These are phyloP conservation scores for Apiosordaria backusii DNA, from an alignment of 495 filamentous ascomycete species.

Conservation along the genomic window DNA sequence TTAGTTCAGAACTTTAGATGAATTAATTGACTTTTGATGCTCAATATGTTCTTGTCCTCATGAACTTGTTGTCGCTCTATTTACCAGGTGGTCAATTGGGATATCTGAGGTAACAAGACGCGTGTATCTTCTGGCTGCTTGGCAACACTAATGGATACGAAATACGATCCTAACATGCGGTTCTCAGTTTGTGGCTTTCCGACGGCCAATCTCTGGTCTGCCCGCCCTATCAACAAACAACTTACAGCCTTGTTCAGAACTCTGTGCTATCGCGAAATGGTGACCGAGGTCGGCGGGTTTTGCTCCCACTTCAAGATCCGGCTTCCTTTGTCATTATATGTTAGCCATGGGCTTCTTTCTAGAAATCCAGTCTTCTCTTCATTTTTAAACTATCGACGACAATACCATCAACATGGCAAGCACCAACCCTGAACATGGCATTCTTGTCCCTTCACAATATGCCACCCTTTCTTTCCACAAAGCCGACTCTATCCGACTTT, in stretches of 20 bases:
- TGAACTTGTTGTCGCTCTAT: background rate
- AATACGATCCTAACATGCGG: background rate
- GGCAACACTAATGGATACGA: background rate
- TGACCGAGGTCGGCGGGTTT: background rate
- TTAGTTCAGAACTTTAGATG: background rate
- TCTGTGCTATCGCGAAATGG: background rate
- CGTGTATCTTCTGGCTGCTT: no score
- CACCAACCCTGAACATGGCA: background rate
- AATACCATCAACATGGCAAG: background rate
- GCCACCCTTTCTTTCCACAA: conserved; percentile 25
- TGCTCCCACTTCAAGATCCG: background rate
- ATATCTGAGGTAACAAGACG: no score
- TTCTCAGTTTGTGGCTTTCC: background rate
- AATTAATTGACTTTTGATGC: background rate
- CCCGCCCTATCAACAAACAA: background rate
- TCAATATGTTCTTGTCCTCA: background rate
- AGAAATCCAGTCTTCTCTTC: background rate
- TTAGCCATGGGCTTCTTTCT: background rate
- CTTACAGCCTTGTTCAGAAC: background rate
- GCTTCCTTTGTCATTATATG: no score
- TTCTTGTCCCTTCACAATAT: background rate
- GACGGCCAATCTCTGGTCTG: background rate
- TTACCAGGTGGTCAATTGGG: background rate
- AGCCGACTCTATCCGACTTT: conserved; percentile 18
- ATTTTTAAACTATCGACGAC: background rate